These are phyloP conservation scores for Metschnikowia aberdeeniae DNA, from an alignment of 805 yeast genomes.

Conservation along the genomic window DNA sequence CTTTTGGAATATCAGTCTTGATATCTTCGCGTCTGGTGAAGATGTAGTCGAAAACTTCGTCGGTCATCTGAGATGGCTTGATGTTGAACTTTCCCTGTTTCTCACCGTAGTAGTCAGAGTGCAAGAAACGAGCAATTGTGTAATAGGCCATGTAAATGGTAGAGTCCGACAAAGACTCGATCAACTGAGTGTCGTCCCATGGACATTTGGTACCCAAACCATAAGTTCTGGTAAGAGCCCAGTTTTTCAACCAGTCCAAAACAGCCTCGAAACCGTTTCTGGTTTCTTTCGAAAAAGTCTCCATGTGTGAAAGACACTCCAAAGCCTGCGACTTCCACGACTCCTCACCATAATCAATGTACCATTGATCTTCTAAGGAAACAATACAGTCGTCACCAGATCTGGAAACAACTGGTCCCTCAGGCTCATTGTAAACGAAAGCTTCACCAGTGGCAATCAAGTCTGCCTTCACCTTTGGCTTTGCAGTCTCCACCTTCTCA, in stretches of 20 bases:
- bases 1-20: constrained; percentile 56
- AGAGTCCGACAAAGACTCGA: constrained; percentile 94
- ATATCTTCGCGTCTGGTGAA: constrained; percentile 67
- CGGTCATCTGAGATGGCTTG: constrained; percentile 80
- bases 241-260: constrained; percentile 92
- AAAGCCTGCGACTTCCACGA: constrained; percentile 78
- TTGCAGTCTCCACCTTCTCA: constrained; percentile 86
- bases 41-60: constrained; percentile 88
- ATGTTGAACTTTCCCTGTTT: constrained; percentile 69
- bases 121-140: constrained; percentile 83
- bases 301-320: constrained; percentile 72
- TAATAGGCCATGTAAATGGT: constrained; percentile 94
- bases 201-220: constrained; percentile 95
- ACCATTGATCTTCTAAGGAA: constrained; percentile 98
- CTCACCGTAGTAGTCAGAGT: constrained; percentile 80
- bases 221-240: constrained; percentile 97
- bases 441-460: constrained; percentile 74
- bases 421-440: constrained; percentile 92
- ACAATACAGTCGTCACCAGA: constrained; percentile 97
- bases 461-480: constrained; percentile 80
- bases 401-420: constrained; percentile 82
- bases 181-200: constrained; percentile 92
- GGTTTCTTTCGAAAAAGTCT: constrained; percentile 77
- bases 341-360: constrained; percentile 93
- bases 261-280: constrained; percentile 91